Conservation (phyloP, 2,329 filamentous ascomycete genomes). For the Cladophialophora yegresii region DNA sequence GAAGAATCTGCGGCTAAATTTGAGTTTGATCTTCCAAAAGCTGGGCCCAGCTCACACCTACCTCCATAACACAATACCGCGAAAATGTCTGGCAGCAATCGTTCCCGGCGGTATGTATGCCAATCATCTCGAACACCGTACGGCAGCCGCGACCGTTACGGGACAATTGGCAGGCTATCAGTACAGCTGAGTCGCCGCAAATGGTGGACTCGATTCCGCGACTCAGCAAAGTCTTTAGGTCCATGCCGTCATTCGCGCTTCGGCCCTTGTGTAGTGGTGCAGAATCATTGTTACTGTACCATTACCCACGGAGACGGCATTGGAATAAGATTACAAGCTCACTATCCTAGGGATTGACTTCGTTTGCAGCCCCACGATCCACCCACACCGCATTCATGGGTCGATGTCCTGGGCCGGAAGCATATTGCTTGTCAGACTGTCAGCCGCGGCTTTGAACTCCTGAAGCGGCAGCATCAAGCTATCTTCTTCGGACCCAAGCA, state of each 20-base stretch:
- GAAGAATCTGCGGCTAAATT: constrained; percentile 64
- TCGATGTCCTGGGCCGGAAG: background rate
- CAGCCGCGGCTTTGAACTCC: background rate
- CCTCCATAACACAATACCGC: constrained; percentile 18
- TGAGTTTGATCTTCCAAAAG: constrained; percentile 22
- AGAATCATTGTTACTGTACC: background rate
- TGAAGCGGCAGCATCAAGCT: background rate
- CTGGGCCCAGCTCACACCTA: constrained; percentile 6
- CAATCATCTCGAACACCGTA: constrained; percentile 33
- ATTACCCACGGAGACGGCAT: background rate
- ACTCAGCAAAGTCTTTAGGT: background rate
- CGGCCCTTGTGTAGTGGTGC: background rate
- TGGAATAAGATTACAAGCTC: background rate
- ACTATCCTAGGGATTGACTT: background rate
- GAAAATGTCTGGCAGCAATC: constrained; percentile 34
- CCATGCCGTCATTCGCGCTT: background rate
- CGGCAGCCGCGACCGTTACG: constrained; percentile 31
- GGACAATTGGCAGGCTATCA: constrained; percentile 27
- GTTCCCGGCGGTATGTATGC: constrained; percentile 21
- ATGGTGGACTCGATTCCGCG: background rate
- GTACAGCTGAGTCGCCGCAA: background rate
- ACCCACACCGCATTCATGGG: background rate
- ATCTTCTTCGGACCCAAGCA: background rate
- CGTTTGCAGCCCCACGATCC: background rate
- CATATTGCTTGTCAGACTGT: background rate